These are phyloP conservation scores for Naganishia vishniacii DNA, from an alignment of 768 basidiomycete genomes.

Conservation along the genomic window DNA sequence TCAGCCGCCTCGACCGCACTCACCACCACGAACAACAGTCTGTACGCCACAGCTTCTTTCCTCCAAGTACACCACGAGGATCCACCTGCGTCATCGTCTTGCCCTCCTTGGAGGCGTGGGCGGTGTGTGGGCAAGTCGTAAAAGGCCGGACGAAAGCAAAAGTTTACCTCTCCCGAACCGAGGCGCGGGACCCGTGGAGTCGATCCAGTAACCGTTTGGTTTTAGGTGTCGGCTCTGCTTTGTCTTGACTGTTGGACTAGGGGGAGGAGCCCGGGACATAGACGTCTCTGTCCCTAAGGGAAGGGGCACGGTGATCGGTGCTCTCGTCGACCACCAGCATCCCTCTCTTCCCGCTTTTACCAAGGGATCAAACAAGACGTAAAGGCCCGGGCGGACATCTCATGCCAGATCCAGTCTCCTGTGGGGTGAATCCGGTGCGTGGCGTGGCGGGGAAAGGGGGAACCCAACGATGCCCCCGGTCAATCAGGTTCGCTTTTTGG, in stretches of 20 bases:
- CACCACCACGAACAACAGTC: too few relatives aligned
- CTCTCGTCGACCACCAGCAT: too few relatives aligned
- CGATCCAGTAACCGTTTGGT: slow-evolving; percentile 6
- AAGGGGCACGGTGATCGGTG: too few relatives aligned
- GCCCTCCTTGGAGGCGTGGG: not conserved
- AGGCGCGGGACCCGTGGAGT: not conserved
- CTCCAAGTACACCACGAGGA: slow-evolving; percentile 20
- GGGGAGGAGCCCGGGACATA: slow-evolving; percentile 19
- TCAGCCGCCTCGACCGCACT: too few relatives aligned
- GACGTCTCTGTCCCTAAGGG: slow-evolving; percentile 13
- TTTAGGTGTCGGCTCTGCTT: not conserved
- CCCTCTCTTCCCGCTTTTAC: too few relatives aligned
- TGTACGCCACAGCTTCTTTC: slow-evolving; percentile 22
- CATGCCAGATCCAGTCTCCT: not conserved
- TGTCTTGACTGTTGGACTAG: too few relatives aligned
- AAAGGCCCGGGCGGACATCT: slow-evolving; percentile 16
- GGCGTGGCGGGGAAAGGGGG: too few relatives aligned
- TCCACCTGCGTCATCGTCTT: not conserved
- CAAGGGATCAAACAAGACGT: too few relatives aligned
- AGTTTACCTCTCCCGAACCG: not conserved
- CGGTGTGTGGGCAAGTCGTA: not conserved
- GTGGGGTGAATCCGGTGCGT: not conserved
- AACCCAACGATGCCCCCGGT: too few relatives aligned
- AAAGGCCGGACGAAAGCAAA: slow-evolving; percentile 17
- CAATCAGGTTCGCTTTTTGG: not conserved